Evolutionary conservation across 2,329 filamentous ascomycete species (phyloP).

Genomic region (Zymoseptoria pseudotritici): DNA sequence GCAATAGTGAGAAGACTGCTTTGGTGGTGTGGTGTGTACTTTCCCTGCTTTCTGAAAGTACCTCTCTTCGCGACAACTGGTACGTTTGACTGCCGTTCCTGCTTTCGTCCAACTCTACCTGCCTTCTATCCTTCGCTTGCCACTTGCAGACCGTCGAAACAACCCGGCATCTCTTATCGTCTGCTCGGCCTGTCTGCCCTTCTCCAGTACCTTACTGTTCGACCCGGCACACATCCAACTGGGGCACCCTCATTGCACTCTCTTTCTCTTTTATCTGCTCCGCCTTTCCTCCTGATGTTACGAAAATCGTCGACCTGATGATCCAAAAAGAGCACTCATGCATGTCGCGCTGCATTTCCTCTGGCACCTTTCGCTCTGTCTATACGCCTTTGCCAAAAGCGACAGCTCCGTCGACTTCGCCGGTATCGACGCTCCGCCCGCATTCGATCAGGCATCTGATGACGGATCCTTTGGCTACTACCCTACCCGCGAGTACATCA

Average conservation of each 20-base stretch:
- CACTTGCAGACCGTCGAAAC: background rate
- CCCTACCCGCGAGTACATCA: constrained; percentile 20
- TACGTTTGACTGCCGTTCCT: background rate
- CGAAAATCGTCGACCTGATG: background rate
- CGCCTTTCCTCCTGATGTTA: background rate
- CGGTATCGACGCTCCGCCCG: constrained; percentile 5
- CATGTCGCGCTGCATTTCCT: constrained; percentile 16
- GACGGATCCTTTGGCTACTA: constrained; percentile 26
- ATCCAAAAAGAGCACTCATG: constrained; percentile 10
- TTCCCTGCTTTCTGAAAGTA: background rate
- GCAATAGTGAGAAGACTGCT: background rate
- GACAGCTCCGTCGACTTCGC: background rate
- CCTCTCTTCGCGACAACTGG: background rate
- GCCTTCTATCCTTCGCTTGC: background rate
- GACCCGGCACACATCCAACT: background rate
- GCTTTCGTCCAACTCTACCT: background rate
- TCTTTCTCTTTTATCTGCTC: background rate
- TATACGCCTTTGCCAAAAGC: constrained; percentile 6
- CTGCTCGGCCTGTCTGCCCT: background rate
- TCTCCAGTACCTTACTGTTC: background rate
- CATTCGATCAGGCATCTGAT: constrained; percentile 20
- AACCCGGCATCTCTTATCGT: background rate
- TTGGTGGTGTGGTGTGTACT: background rate
- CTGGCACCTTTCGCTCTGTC: constrained; percentile 19
- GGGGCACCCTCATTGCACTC: background rate